Percentiles rank a stretch among this genome's conserved stretches.
Conservation (phyloP, 2,329 filamentous ascomycete genomes). For the Blastomyces emzantsi region DNA sequence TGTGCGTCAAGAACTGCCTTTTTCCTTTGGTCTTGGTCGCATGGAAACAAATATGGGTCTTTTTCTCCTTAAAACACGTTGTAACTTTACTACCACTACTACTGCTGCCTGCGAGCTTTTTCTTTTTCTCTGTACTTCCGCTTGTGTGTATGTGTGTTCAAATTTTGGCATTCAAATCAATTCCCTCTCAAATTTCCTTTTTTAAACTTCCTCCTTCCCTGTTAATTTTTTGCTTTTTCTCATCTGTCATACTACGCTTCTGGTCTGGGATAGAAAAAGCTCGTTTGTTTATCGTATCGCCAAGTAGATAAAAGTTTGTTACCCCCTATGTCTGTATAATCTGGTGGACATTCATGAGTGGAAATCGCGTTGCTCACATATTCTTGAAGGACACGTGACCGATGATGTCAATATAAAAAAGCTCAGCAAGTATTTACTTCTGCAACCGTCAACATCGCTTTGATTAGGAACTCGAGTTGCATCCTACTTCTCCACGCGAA, state of each 20-base stretch:
- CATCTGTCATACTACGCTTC: constrained; percentile 3
- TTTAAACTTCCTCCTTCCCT: constrained; percentile 4
- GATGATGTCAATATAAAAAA: not conserved
- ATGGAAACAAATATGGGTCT: constrained; percentile 35
- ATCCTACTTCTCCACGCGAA: not conserved
- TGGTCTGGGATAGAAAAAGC: constrained; percentile 7
- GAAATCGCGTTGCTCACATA: not conserved
- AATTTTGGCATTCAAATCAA: constrained; percentile 17
- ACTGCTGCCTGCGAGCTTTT: constrained; percentile 35
- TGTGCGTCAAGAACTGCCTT: constrained; percentile 32
- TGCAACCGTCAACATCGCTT: too few species aligned
- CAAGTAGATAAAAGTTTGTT: not conserved
- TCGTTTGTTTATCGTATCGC: not conserved
- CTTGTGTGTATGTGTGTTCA: constrained; percentile 11
- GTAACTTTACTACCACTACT: constrained; percentile 33
- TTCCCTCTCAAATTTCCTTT: constrained; percentile 13
- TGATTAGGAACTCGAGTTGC: not conserved
- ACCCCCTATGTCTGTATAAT: not conserved
- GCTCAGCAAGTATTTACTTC: too few species aligned
- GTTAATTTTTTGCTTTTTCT: constrained; percentile 10
- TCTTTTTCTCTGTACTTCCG: constrained; percentile 21
- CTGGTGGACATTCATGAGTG: not conserved
- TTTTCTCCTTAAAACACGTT: constrained; percentile 34
- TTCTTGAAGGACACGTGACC: not conserved
- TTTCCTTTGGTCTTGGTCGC: constrained; percentile 32